Conservation (phyloP, 1,139 yeast species). For the Yamadazyma jaroonii region DNA sequence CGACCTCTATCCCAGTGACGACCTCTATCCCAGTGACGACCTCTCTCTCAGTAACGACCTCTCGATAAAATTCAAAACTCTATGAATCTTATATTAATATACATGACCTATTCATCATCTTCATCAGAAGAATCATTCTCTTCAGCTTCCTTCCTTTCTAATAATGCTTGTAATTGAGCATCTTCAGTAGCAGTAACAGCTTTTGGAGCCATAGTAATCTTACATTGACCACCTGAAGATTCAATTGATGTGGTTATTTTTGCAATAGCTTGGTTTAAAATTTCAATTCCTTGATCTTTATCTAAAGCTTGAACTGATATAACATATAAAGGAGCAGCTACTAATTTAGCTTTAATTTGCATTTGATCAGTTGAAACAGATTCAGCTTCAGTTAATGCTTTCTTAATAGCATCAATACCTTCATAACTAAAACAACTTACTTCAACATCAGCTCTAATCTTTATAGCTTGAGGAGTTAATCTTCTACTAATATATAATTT, state of each 20-base stretch:
- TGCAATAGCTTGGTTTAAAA: constrained; percentile 75
- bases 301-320: constrained; percentile 91
- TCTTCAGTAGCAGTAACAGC: constrained; percentile 98
- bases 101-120: constrained; percentile 33
- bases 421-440: constrained; percentile 96
- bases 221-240: constrained; percentile 80
- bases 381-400: constrained; percentile 86
- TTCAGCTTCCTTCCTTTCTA: constrained; percentile 55
- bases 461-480: constrained; percentile 96
- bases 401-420: constrained; percentile 96
- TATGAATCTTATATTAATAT: constrained; percentile 8
- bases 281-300: constrained; percentile 81
- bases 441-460: constrained; percentile 96
- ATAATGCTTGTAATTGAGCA: constrained; percentile 92
- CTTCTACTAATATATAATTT: constrained; percentile 85
- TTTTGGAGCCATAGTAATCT: constrained; percentile 96
- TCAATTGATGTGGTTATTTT: constrained; percentile 69
- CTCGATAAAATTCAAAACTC: background rate
- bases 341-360: constrained; percentile 87
- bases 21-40: no score
- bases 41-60: no score
- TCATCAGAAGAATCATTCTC: constrained; percentile 45
- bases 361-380: constrained; percentile 76
- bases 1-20: no score
- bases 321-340: constrained; percentile 97